Conservation (phyloP, 2,329 filamentous ascomycete species). For the Colletotrichum tamarilloi region DNA sequence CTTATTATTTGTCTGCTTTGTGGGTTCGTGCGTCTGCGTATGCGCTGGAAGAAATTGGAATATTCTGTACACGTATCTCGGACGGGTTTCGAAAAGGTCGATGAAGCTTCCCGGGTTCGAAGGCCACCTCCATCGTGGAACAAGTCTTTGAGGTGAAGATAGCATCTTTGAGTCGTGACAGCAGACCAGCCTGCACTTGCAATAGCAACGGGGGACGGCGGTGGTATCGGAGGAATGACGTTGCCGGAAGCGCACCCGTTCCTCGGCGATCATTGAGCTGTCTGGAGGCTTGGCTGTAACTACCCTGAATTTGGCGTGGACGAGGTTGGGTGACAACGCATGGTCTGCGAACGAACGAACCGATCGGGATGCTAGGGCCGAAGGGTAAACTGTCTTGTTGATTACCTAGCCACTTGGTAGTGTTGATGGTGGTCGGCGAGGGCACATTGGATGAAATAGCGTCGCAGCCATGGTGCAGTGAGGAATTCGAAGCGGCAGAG, state of each 20-base stretch:
- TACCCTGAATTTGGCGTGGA: not conserved
- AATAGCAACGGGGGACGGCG: not conserved
- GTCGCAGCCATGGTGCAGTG: not conserved
- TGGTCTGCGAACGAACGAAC: constrained; percentile 9
- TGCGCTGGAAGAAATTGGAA: not conserved
- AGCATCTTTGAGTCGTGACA: too few relatives aligned
- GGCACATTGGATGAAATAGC: not conserved
- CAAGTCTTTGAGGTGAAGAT: not conserved
- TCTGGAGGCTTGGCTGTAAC: not conserved
- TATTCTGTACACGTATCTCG: not conserved
- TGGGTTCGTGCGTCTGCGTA: not conserved
- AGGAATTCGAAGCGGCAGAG: not conserved
- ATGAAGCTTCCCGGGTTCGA: not conserved
- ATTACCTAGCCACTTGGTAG: not conserved
- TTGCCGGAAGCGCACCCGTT: constrained; percentile 13
- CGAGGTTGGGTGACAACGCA: constrained; percentile 10
- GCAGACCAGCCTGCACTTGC: not conserved
- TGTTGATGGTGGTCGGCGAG: not conserved
- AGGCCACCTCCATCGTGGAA: not conserved
- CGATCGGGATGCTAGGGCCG: not conserved
- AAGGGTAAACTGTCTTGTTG: not conserved
- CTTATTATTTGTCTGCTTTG: not conserved
- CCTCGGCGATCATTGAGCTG: not conserved
- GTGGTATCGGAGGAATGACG: constrained; percentile 6
- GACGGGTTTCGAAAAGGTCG: not conserved